A percentile compares a stretch with the other conserved stretches of the same genome.
Evolutionary conservation across 495 filamentous ascomycete genomes (phyloP).

Genomic region (Neurospora sp.): DNA sequence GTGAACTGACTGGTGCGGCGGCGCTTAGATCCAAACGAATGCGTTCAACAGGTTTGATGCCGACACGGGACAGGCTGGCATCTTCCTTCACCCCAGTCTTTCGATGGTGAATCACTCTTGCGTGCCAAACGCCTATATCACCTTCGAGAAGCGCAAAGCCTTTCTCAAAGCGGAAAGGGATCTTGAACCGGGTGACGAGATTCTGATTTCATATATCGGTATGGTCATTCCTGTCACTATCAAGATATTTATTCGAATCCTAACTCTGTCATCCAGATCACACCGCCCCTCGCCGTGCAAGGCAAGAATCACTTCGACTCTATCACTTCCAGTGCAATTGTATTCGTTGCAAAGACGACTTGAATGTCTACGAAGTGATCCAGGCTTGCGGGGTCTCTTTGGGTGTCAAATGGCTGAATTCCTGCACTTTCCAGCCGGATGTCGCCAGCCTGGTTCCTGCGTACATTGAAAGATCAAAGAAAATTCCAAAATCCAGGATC

Average conservation of each 20-base stretch:
- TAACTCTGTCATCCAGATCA: constrained; percentile 18
- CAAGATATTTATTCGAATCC: background rate
- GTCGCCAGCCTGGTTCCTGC: constrained; percentile 19
- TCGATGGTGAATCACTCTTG: constrained; percentile 47
- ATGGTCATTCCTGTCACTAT: constrained; percentile 4
- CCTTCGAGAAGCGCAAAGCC: constrained; percentile 33
- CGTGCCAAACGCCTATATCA: constrained; percentile 38
- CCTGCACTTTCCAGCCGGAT: background rate
- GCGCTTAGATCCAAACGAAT: constrained; percentile 33
- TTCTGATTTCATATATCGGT: constrained; percentile 44
- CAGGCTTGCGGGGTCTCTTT: background rate
- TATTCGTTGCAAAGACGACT: constrained; percentile 28
- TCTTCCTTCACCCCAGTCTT: constrained; percentile 34
- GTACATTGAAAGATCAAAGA: constrained; percentile 14
- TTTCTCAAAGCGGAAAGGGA: constrained; percentile 27
- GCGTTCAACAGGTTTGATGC: constrained; percentile 34
- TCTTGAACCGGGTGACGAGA: constrained; percentile 37
- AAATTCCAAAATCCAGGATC: constrained; percentile 5
- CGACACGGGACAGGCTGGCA: constrained; percentile 27
- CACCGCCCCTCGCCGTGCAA: constrained; percentile 18
- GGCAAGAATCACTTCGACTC: constrained; percentile 23
- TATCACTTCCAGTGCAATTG: constrained; percentile 38
- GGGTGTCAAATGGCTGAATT: background rate
- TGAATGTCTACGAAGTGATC: constrained; percentile 34
- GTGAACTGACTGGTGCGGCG: constrained; percentile 1